Evolutionary conservation across 805 yeast genomes (phyloP).

Genomic region (Dipodascus geniculatus): DNA sequence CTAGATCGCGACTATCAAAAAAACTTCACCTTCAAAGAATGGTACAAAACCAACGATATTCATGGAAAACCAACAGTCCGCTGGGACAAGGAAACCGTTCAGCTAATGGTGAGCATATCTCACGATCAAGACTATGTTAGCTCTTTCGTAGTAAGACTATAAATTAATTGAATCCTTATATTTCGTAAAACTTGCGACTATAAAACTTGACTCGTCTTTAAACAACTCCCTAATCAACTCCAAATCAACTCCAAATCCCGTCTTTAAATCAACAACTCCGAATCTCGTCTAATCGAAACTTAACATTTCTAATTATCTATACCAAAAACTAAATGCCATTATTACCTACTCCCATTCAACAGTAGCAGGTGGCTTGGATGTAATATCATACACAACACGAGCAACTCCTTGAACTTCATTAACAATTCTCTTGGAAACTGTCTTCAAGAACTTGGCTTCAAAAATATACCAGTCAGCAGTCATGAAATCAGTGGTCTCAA

Average conservation of each 20-base stretch:
- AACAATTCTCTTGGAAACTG: conserved; percentile 89
- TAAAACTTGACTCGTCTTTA: no score
- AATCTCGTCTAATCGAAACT: background rate
- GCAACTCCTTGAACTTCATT: conserved; percentile 99
- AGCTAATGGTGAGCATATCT: conserved; percentile 43
- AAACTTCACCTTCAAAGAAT: conserved; percentile 42
- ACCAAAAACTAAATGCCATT: no score
- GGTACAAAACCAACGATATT: conserved; percentile 37
- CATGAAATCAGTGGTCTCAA: conserved; percentile 97
- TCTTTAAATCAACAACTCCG: no score
- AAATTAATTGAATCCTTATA: background rate
- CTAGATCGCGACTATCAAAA: conserved; percentile 38
- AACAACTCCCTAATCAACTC: no score
- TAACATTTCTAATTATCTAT: background rate
- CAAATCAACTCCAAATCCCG: background rate
- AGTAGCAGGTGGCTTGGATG: conserved; percentile 99
- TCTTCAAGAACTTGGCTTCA: conserved; percentile 84
- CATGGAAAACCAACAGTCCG: conserved; percentile 36
- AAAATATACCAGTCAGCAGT: conserved; percentile 98
- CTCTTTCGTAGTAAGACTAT: conserved; percentile 39
- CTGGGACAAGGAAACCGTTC: conserved; percentile 30
- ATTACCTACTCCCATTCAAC: conserved; percentile 97
- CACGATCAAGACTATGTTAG: conserved; percentile 54
- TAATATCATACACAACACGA: conserved; percentile 95
- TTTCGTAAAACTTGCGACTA: no score